These are phyloP conservation scores for Cetradonia linearis DNA, from an alignment of 495 filamentous ascomycete genomes.

Conservation along the genomic window DNA sequence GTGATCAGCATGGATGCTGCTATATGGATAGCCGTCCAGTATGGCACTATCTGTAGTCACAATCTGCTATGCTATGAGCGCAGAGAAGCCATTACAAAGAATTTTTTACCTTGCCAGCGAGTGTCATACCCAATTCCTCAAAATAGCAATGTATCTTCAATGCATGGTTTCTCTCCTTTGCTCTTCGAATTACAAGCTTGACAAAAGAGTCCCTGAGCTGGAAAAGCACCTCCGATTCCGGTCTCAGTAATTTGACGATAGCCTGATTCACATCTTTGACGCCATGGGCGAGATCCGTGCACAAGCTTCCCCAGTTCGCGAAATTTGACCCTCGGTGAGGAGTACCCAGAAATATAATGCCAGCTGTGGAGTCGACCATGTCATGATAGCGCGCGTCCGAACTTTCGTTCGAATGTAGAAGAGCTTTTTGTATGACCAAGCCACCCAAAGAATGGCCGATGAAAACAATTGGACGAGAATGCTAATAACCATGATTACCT, in stretches of 20 bases:
- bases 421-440: conserved; percentile 30
- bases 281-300: not conserved
- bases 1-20: conserved; percentile 8
- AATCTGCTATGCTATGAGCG: not conserved
- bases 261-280: conserved; percentile 10
- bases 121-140: conserved; percentile 12
- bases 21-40: not conserved
- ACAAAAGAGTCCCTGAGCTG: conserved; percentile 8
- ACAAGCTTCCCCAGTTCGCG: conserved; percentile 7
- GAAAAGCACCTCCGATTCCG: conserved; percentile 5
- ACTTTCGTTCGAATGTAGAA: conserved; percentile 7
- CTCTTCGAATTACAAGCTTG: conserved; percentile 7
- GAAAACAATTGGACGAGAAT: conserved; percentile 30
- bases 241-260: conserved; percentile 7
- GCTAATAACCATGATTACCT: not conserved
- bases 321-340: conserved; percentile 28
- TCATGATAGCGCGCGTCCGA: conserved; percentile 23
- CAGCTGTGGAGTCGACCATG: conserved; percentile 29
- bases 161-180: not conserved
- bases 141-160: conserved; percentile 10
- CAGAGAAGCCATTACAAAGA: not conserved
- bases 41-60: conserved; percentile 5
- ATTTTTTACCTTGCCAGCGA: conserved; percentile 1
- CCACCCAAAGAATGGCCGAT: conserved; percentile 33
- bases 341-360: conserved; percentile 34